Base-by-base conservation (phyloP, 371 early-diverging fungal species). In the Umbelopsis sp. region DNA sequence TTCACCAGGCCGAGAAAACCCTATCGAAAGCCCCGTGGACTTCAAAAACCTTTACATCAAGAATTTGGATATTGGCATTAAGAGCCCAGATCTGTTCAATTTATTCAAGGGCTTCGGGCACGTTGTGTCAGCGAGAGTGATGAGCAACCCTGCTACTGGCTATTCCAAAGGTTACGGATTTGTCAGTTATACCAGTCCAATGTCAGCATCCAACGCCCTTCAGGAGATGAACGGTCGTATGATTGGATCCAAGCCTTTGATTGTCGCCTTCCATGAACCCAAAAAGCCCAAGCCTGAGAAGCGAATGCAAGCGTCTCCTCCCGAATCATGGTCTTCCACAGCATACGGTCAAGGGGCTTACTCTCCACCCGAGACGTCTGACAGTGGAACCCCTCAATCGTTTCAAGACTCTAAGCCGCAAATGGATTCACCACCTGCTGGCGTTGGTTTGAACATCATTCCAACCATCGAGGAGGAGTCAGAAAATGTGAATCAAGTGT, bases 1-100 rank as follows among this genome's bases (percentile, higher is more conserved):
- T 57, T 44, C 66, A n/a, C 50, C 46, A 50, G 45, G 41, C 57
- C 68, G 70, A 51, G 72, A 65, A 50, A 35, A 44, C 37, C 67
- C 57, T 48, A 7, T 48, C 14, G 25, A 29, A 8, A 69, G 71
- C 14, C 67, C 48, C 62, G 72, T 81, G 37, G 81, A 81, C 38
- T 69, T 71, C 29, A 72, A 75, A 68, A 84, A 84, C 53, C 73
- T 84, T 29, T 84, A 82, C 57, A 80, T 84, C 65, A 84, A 84
- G 69, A 84, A 84, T 64, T 72, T 84, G 44, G 85, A 84, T 53
- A 75, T 81, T 29, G 73, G 73, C 35, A 76, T 84, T 44, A 80
- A 75, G 6, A 84, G 70, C 50, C 62, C 72, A 14, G 78, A 82
- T 64, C 69, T 84, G 20, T 77, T 69, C 65, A 69, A 70, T 37